phyloP scores from a whole-genome alignment of 768 basidiomycete species.

The Lactifluus pinguis region DNA sequence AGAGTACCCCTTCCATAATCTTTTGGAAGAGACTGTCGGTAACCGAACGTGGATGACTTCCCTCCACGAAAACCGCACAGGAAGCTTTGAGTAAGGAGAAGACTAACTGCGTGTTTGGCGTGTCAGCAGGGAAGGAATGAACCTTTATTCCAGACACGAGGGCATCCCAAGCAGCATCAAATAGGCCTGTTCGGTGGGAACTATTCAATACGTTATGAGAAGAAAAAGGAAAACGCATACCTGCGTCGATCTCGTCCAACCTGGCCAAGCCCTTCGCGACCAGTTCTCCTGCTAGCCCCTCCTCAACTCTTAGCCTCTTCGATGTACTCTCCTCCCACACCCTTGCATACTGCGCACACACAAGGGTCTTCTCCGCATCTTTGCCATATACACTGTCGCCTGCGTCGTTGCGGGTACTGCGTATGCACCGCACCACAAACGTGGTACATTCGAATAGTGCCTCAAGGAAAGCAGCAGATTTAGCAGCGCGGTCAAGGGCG shows the following conservation, averaged over 20 bases:
- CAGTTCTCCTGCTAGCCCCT: constrained; percentile 33
- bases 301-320: constrained; percentile 40
- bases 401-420: constrained; percentile 19
- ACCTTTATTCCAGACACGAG: constrained; percentile 28
- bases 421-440: constrained; percentile 43
- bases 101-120: constrained; percentile 28
- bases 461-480: constrained; percentile 57
- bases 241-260: constrained; percentile 23
- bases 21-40: constrained; percentile 27
- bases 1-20: constrained; percentile 29
- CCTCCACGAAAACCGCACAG: constrained; percentile 31
- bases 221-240: constrained; percentile 18
- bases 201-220: background rate
- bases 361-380: constrained; percentile 25
- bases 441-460: constrained; percentile 62
- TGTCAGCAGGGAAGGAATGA: background rate
- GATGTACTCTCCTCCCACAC: constrained; percentile 41
- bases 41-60: constrained; percentile 21
- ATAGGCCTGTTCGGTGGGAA: constrained; percentile 31
- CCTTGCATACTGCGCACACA: constrained; percentile 37
- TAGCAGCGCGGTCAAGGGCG: constrained; percentile 38
- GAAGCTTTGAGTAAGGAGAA: constrained; percentile 41
- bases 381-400: constrained; percentile 1
- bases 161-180: constrained; percentile 39
- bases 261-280: constrained; percentile 35